Base-by-base conservation (phyloP, 306 rosid species). In the Quillaja saponaria region DNA sequence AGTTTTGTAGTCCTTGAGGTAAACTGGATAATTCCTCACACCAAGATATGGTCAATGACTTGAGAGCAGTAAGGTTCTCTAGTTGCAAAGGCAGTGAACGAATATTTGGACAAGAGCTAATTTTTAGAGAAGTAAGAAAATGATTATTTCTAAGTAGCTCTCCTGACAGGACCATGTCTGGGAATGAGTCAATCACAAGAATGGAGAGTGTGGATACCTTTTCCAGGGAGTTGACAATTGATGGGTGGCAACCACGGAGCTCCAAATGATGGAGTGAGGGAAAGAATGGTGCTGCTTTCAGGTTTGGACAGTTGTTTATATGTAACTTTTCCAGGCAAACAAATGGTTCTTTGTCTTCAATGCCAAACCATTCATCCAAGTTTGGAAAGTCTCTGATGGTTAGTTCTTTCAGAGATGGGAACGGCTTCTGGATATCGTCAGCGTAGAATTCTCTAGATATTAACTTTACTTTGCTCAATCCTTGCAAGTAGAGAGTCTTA, bases 71-170 rank as follows among this genome's bases (percentile, higher is more conserved):
- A n/a, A 68, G 79, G 7, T 16, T 64, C 15, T 14, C 70, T 49
- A 74, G 34, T 44, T 61, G 17, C 4, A 33, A 20, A 60, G 73
- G 50, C 5, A 56, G 0, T 12, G 15, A 7, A 10, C 13, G 1
- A 15, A 61, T 64, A 44, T 47, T 47, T 13, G 74, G 60, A 33
- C 79, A 74, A 0, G 73, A 74, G 28, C 66, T 56, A 41, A 74
- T 45, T 13, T 38, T 74, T 7, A 74, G 48, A 33, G 53, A 55
- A 7, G 12, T 6, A 37, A 74, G 65, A 62, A 10, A 10, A 10
- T 35, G 13, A 49, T 55, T 74, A 8, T 50, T 67, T 34, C 48
- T 40, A 56, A 49, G 4, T 33, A 61, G 17, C 33, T 33, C 55
- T 35, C 40, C 56, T 11, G 47, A 45, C 49, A 75, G 56, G 14